phyloP scores from a whole-genome alignment of 331 rosid genomes.

The Dryas integrifolia region DNA sequence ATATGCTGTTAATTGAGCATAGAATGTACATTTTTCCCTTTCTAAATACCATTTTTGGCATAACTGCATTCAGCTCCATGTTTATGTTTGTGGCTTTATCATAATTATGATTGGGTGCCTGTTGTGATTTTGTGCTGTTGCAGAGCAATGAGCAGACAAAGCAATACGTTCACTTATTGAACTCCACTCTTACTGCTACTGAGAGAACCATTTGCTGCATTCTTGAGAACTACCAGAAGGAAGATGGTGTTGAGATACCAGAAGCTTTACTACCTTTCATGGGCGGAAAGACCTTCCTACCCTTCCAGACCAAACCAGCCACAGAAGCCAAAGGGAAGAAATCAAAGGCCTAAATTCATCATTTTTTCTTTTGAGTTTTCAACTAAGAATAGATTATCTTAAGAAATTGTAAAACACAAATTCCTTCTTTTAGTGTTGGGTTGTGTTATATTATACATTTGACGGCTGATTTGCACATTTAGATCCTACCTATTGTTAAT shows the following conservation, averaged over 20 bases:
- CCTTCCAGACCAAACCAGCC: constrained; percentile 65
- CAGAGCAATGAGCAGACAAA: constrained; percentile 82
- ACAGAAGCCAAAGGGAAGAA: constrained; percentile 92
- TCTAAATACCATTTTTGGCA: no score
- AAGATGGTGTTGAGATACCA: constrained; percentile 84
- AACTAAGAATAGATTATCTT: constrained; percentile 15
- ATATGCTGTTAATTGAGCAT: no score
- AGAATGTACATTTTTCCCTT: no score
- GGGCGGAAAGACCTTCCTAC: constrained; percentile 78
- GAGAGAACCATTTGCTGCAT: constrained; percentile 95
- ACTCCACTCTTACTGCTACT: constrained; percentile 94
- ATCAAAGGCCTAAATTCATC: constrained; percentile 76
- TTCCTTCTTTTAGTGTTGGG: neutral
- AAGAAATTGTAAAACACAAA: constrained; percentile 8
- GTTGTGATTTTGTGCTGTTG: constrained; percentile 22
- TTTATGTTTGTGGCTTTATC: neutral
- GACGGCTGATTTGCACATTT: neutral
- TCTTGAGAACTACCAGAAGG: constrained; percentile 90
- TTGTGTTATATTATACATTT: neutral
- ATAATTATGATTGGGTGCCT: constrained; percentile 11
- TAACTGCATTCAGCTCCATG: no score
- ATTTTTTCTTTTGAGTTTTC: constrained; percentile 19
- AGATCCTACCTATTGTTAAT: no score
- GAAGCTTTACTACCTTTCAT: constrained; percentile 62
- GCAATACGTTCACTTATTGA: constrained; percentile 82